Evolutionary conservation across 73 alveolate genomes (phyloP), one percentile per base, ranked within the genome.

Genomic region (Blepharisma stoltei): DNA sequence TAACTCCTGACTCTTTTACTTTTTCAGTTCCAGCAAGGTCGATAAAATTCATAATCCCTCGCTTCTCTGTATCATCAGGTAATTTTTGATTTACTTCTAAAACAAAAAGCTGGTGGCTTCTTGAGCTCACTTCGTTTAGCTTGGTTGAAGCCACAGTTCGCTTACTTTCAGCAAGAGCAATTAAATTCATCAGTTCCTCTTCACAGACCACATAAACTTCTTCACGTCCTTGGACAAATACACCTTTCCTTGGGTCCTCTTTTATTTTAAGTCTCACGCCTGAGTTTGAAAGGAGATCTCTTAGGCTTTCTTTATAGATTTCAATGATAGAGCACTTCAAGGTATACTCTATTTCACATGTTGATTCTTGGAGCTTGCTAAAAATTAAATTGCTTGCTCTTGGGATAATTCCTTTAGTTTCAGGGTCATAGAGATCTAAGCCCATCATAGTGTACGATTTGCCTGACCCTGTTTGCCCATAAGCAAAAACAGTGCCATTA

Each of bases 181-280:
- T 85, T 11, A 93, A 81, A 8, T 93, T 52, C 83, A 88, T 90
- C 9, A 93, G 88, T 77, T 95, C 98, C 54, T 85, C 83, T 1
- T 98, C 97, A 6, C 91, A 81, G 18, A 97, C 69, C 6, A 95
- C 98, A 6, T 98, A 98, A 98, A 98, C 93, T 80, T 95, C 99
- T 77, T 92, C 76, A 46, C 93, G 83, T 46, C 94, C 95, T 60
- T 95, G 98, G 8, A 95, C 99, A 87, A 89, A 95, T 53, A 95
- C 93, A 6, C 99, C 99, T 55, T 90, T 83, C 84, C 93, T 93
- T 76, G 93, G 93, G 81, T 95, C 99, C 83, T 95, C 99, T 87
- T 98, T 89, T 20, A 95, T 95, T 60, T 78, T 71, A 32, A 32
- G 41, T 14, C 79, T 88, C 0, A 32, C 41, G 3, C 41, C 41